A percentile compares a stretch with the other conserved stretches of the same genome.
Conservation (phyloP, 116 monocot genomes). For the Cymodocea nodosa region DNA sequence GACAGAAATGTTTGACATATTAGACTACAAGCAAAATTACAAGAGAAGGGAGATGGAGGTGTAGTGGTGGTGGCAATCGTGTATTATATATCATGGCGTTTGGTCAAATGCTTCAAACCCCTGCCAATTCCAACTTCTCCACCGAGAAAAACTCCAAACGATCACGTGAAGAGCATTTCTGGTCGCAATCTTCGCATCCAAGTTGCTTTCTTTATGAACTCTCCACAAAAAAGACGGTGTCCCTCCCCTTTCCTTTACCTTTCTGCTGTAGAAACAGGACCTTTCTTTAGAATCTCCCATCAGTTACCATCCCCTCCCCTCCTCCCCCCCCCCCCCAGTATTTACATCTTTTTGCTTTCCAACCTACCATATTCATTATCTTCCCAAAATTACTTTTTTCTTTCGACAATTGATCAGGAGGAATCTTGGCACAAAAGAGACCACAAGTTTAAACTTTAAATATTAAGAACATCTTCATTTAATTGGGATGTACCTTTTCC, state of each 20-base stretch:
- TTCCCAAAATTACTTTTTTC: too few relatives aligned
- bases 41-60: too few relatives aligned
- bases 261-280: constrained; percentile 5
- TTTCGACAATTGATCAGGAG: too few relatives aligned
- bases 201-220: background rate
- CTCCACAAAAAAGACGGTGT: background rate
- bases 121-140: constrained; percentile 6
- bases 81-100: background rate
- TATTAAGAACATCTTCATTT: too few relatives aligned
- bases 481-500: too few relatives aligned
- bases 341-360: background rate
- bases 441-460: too few relatives aligned
- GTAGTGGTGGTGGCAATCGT: too few relatives aligned
- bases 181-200: constrained; percentile 4
- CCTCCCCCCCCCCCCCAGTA: too few relatives aligned
- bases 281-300: constrained; percentile 1
- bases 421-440: too few relatives aligned
- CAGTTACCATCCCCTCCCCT: too few relatives aligned
- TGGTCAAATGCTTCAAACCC: constrained; percentile 9
- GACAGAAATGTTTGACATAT: too few relatives aligned
- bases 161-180: constrained; percentile 3
- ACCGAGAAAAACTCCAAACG: constrained; percentile 3
- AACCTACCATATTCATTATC: background rate
- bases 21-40: too few relatives aligned
- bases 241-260: background rate